Conservation (phyloP, 345 rosid species). For the Gossypium raimondii region DNA sequence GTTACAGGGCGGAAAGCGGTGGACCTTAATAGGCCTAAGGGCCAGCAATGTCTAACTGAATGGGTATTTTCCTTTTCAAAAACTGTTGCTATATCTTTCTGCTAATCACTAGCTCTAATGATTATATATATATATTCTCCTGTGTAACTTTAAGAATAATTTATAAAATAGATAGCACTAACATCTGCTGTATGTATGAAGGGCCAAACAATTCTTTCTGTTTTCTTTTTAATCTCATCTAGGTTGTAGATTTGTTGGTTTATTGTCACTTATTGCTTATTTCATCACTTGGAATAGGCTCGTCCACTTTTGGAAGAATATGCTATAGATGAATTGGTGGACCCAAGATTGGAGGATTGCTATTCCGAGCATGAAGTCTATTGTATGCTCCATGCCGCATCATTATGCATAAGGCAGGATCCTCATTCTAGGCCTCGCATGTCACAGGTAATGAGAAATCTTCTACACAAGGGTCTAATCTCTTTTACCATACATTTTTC, state of each 20-base stretch:
- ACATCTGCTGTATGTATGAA: background rate
- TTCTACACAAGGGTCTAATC: background rate
- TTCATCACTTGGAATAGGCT: constrained; percentile 48
- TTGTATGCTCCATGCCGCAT: constrained; percentile 98
- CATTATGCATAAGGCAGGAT: constrained; percentile 76
- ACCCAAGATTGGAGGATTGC: constrained; percentile 54
- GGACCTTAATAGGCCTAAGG: constrained; percentile 84
- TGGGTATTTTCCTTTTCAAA: constrained; percentile 55
- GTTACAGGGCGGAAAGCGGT: constrained; percentile 96
- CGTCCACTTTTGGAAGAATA: constrained; percentile 86
- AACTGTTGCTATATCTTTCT: constrained; percentile 1
- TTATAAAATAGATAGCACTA: background rate
- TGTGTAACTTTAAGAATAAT: background rate
- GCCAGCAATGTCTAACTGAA: constrained; percentile 95
- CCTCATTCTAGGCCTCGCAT: constrained; percentile 93
- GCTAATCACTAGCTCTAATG: background rate
- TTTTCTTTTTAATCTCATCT: background rate
- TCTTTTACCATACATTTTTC: background rate
- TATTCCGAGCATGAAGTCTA: constrained; percentile 76
- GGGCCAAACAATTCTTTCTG: background rate
- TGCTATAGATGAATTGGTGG: constrained; percentile 76
- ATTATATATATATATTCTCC: background rate
- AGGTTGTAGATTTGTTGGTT: background rate
- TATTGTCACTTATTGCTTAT: background rate
- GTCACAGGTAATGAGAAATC: constrained; percentile 69